Conservation (phyloP, 2,329 filamentous ascomycete genomes). For the Scytalidium lignicola region DNA sequence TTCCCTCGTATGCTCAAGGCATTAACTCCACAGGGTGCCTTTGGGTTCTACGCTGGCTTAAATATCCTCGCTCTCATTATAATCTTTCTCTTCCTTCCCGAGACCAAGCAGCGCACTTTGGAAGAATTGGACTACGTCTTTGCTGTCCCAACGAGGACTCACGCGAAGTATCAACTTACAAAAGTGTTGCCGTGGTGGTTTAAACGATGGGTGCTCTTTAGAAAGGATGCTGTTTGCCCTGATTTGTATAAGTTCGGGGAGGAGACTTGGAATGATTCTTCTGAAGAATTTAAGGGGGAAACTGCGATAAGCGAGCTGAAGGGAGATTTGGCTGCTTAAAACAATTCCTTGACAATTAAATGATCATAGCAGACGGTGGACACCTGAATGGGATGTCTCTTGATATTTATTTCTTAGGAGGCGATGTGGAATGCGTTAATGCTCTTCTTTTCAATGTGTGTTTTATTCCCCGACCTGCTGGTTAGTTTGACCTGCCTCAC, state of each 20-base stretch:
- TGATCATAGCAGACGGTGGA: neutral
- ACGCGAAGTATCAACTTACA: conserved; percentile 25
- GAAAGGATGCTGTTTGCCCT: conserved; percentile 8
- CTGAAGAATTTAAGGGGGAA: neutral
- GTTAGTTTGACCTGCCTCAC: too few relatives aligned
- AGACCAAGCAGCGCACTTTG: conserved; percentile 46
- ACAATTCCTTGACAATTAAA: neutral
- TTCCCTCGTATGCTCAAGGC: conserved; percentile 22
- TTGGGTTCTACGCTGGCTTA: conserved; percentile 50
- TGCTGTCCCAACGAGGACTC: conserved; percentile 19
- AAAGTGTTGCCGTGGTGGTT: conserved; percentile 58
- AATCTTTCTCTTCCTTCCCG: conserved; percentile 53
- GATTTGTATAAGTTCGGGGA: conserved; percentile 15
- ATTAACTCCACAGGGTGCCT: conserved; percentile 35
- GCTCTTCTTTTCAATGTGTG: too few relatives aligned
- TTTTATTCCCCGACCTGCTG: too few relatives aligned
- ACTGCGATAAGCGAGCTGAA: neutral
- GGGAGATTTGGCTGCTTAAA: neutral
- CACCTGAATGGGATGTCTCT: neutral
- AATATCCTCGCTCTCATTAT: conserved; percentile 50
- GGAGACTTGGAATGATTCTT: conserved; percentile 7
- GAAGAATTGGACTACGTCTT: conserved; percentile 44
- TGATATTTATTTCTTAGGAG: too few relatives aligned
- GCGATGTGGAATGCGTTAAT: too few relatives aligned
- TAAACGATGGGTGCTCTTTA: conserved; percentile 36